Evolutionary conservation across 805 yeast species (phyloP).

Genomic region (Lachancea cidri): DNA sequence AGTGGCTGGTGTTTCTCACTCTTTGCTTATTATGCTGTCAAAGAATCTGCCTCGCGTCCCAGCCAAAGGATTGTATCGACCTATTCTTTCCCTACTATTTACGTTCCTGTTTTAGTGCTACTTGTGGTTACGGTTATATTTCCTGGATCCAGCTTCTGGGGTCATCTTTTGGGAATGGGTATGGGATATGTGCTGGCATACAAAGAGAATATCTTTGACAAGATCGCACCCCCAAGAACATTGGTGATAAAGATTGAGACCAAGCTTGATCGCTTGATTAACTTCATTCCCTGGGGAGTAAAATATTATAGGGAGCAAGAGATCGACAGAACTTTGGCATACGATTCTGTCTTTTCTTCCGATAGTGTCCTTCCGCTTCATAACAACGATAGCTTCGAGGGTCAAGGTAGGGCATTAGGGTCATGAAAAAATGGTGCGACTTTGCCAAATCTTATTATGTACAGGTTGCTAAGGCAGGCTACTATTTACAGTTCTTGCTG

Average conservation of each 20-base stretch:
- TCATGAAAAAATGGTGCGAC: not conserved
- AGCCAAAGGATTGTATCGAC: constrained; percentile 37
- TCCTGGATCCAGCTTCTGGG: constrained; percentile 67
- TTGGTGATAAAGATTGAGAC: constrained; percentile 60
- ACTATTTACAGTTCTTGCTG: constrained; percentile 14
- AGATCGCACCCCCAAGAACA: constrained; percentile 61
- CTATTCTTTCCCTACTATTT: constrained; percentile 51
- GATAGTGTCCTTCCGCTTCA: constrained; percentile 16
- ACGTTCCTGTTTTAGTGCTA: constrained; percentile 51
- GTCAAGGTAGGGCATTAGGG: constrained; percentile 20
- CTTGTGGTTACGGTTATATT: constrained; percentile 45
- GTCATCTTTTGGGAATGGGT: constrained; percentile 63
- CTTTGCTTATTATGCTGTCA: constrained; percentile 53
- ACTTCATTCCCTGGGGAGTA: constrained; percentile 48
- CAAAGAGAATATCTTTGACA: constrained; percentile 45
- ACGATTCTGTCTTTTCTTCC: constrained; percentile 25
- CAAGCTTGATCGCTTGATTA: constrained; percentile 46
- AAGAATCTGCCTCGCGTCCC: constrained; percentile 40
- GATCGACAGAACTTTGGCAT: constrained; percentile 33
- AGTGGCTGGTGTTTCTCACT: constrained; percentile 73
- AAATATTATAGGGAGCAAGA: constrained; percentile 54
- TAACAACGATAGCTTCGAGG: constrained; percentile 11
- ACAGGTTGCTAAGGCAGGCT: not conserved
- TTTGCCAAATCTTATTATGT: not conserved
- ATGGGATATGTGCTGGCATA: constrained; percentile 61